Base-by-base conservation (phyloP, 305 asterid genomes). In the Solanum aculeatissimum region DNA sequence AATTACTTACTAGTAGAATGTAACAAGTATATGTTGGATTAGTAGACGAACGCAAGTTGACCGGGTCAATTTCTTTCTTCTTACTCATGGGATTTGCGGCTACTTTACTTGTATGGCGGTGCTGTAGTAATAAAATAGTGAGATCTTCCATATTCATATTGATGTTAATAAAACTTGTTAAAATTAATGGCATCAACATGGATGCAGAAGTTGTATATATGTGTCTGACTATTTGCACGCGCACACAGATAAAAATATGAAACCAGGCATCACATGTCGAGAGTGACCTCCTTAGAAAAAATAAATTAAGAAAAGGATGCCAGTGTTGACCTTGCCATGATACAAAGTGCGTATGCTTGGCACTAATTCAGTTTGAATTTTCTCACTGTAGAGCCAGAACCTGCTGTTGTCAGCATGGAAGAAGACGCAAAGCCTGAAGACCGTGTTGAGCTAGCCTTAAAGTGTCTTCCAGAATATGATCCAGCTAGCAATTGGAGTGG, bases 401-500 rank as follows among this genome's bases (percentile, higher is more conserved):
- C 89, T 87, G 93, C 88, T 43, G 92, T 92, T 80, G 86, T 92
- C 87, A 60, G 75, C 42, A 57, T 97, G 89, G 96, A 92, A 82
- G 98, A 95, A 89, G 94, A 91, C 47, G 94, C 91, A 86, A 90
- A 87, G 85, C 94, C 98, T 84, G 95, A 85, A 86, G 94, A 92
- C 84, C 92, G 95, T 84, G 98, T 95, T 89, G 95, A 92, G 74
- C 43, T 93, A 83, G 98, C 99, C 86, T 84, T 95, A 80, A 92
- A 92, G 86, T 85, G 86, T 87, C 98, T 97, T 87, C 98, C 98
- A 42, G 90, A 88, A 78, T 94, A 95, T 88, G 95, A 95, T 80
- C 95, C 95, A 21, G 86, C 90, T 86, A 90, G 88, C 88, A 85
- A 88, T 84, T 95, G 93, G 95, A 91, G 77, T 83, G 82, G 90